Evolutionary conservation across 306 rosid genomes (phyloP).

Genomic region (Castanospermum australe): DNA sequence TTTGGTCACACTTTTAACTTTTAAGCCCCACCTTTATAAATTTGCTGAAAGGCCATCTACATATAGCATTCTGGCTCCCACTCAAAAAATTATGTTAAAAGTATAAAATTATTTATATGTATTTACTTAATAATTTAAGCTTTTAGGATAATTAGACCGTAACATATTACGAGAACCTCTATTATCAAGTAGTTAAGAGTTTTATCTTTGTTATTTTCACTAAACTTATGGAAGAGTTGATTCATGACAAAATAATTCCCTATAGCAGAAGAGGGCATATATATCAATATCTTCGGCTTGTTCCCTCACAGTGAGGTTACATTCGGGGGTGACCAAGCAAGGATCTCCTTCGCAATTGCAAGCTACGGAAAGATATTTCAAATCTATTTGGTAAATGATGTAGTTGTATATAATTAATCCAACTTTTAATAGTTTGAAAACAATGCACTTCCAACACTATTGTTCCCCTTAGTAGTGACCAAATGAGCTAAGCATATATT

Average conservation of each 20-base stretch:
- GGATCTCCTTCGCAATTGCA: conserved; percentile 2
- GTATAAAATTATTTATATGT: too few species aligned
- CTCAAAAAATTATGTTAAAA: too few species aligned
- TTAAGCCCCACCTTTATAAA: not conserved
- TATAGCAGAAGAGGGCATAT: not conserved
- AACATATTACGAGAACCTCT: too few species aligned
- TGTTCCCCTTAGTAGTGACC: not conserved
- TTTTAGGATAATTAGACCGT: too few species aligned
- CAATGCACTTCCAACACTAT: not conserved
- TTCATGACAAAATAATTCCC: not conserved
- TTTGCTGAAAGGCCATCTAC: not conserved
- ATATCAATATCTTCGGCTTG: not conserved
- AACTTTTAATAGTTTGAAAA: not conserved
- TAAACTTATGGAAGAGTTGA: too few species aligned
- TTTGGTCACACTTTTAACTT: not conserved
- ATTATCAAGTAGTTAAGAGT: too few species aligned
- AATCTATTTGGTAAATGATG: not conserved
- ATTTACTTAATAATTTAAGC: too few species aligned
- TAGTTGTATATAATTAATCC: not conserved
- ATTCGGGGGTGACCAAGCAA: not conserved
- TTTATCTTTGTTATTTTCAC: too few species aligned
- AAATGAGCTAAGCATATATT: not conserved
- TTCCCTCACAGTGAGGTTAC: not conserved
- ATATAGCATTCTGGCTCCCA: not conserved
- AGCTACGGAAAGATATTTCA: not conserved